Evolutionary conservation across 208 protist species (phyloP), one percentile per base, ranked within the genome.

Genomic region (Crithidia expoeki): DNA sequence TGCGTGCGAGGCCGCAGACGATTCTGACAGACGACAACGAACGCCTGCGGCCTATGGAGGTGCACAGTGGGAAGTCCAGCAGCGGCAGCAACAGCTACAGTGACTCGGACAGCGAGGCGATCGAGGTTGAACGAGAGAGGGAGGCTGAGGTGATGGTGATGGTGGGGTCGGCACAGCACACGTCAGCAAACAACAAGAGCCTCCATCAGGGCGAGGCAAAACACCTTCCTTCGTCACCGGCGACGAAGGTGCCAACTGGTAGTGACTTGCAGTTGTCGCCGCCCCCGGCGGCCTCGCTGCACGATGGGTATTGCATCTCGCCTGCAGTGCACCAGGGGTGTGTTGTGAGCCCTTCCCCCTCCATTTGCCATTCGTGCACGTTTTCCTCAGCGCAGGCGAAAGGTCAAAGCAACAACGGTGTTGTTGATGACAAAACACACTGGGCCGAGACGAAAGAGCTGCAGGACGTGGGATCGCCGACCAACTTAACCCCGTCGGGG

Each of bases 311-410:
- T 17, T 40, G 34, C 47, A 19, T 57, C n/a, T 55, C 61, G 1
- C 61, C 61, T 6, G 61, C 61, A 2, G 61, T 47, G 30, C 27
- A 57, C 27, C 44, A 47, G 21, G 46, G 32, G 23, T n/a, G 61
- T 3, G 34, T 47, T 2, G n/a, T 34, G 47, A 67, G 47, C 47
- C 61, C 34, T 17, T 67, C 61, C 4, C n/a, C 47, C 61, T 67
- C 47, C 10, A 57, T 32, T 4, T 9, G 25, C 27, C 25, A 52
- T 23, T 14, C 38, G 14, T 44, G 38, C 14, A 44, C 38, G 38
- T 44, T n/a, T n/a, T n/a, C n/a, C n/a, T n/a, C n/a, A n/a, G n/a
- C n/a, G n/a, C n/a, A n/a, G n/a, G n/a, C n/a, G n/a, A n/a, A n/a
- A n/a, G n/a, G n/a, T n/a, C n/a, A n/a, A n/a, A n/a, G n/a, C n/a